These are phyloP conservation scores for Leccinum subtestaceum DNA, from an alignment of 768 basidiomycete species.

Conservation along the genomic window DNA sequence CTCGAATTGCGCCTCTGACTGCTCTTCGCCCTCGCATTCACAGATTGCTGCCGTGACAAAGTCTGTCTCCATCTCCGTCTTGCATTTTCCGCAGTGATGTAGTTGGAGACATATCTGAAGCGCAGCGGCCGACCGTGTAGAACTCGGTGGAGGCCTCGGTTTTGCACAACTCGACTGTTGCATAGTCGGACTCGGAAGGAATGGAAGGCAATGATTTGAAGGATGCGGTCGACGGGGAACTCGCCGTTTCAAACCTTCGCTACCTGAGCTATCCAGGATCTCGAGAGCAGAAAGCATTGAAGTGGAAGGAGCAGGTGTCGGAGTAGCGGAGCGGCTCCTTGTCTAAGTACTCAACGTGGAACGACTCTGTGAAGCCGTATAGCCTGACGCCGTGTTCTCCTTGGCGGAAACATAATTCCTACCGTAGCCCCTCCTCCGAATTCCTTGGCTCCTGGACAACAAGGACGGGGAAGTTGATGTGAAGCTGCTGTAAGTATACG, in stretches of 20 bases:
- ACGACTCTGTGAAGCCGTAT: too few species aligned
- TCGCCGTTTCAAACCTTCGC: too few species aligned
- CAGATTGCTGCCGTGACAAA: constrained; percentile 47
- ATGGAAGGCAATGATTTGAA: constrained; percentile 55
- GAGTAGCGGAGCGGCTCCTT: too few species aligned
- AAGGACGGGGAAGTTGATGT: constrained; percentile 47
- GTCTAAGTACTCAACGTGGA: too few species aligned
- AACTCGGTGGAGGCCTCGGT: constrained; percentile 46
- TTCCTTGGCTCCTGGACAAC: constrained; percentile 57
- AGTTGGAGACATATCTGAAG: constrained; percentile 44
- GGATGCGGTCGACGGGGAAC: too few species aligned
- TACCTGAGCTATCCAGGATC: too few species aligned
- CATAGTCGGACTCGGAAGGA: constrained; percentile 50
- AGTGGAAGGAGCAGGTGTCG: too few species aligned
- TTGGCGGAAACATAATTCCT: constrained; percentile 10
- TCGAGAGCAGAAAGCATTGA: too few species aligned
- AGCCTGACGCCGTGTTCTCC: too few species aligned
- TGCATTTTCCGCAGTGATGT: constrained; percentile 49
- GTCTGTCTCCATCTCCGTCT: constrained; percentile 42
- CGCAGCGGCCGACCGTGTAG: constrained; percentile 45
- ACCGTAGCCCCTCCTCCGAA: constrained; percentile 50
- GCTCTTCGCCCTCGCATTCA: constrained; percentile 25
- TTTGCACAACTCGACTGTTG: constrained; percentile 42
- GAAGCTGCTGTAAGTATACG: constrained; percentile 32
- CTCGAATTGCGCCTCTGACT: constrained; percentile 49